Evolutionary conservation across 305 asterid genomes (phyloP), one percentile per base, ranked within the genome.

Genomic region (Rubia peregrina): DNA sequence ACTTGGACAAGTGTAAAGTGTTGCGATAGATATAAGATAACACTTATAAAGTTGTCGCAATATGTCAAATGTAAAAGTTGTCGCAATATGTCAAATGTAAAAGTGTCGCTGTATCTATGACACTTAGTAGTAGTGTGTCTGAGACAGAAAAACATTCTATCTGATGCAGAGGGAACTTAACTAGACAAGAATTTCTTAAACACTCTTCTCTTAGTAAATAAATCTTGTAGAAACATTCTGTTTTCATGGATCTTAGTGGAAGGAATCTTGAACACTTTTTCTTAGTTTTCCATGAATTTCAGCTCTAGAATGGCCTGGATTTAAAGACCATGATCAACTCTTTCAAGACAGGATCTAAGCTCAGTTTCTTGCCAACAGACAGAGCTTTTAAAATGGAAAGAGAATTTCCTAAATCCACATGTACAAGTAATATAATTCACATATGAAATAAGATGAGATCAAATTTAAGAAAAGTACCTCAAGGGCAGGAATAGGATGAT

Each of bases 401-500:
- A 44, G 16, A 44, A 10, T 44, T 44, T 44, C 49, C 49, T 10
- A 13, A 44, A 44, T 9, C 1, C 3, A 44, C 49, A 44, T 44
- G 49, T 8, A 41, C 44, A 41, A 1, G 14, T 51, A 51, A 43
- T 36, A n/a, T 1, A 9, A 21, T 17, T 19, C 17, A 41, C 9
- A 22, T 3, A 17, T 3, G 36, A 16, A 21, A 13, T 3, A 68
- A 68, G 38, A 48, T 24, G 12, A 10, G 10, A 71, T 17, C 33
- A 65, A 10, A 38, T 7, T 6, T 36, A 16, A 22, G 40, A 16
- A 10, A 14, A 12, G 24, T 78, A 89, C 96, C 96, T 88, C 68
- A 57, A 71, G 68, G 67, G 78, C 22, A 26, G 84, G 53, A 69
- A 73, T 49, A 56, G 85, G 67, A 22, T 81, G 92, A 83, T 87